These are phyloP conservation scores for Ascochyta pisi DNA, from an alignment of 2,329 filamentous ascomycete species.

Conservation along the genomic window DNA sequence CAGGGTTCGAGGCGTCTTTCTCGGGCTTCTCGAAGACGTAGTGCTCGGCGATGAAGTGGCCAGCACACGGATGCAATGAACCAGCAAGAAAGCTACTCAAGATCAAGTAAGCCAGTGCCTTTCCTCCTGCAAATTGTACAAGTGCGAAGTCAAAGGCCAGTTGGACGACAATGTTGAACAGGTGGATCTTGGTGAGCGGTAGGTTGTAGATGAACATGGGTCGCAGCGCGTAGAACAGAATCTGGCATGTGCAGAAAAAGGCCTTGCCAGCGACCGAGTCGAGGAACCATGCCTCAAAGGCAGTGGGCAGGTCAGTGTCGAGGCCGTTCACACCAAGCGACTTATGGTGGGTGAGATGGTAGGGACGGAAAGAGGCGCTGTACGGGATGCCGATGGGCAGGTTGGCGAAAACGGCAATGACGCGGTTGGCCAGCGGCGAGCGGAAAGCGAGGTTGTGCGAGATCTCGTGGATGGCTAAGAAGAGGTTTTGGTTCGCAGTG, in stretches of 20 bases:
- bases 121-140: constrained; percentile 64
- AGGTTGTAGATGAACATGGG: constrained; percentile 94
- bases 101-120: constrained; percentile 81
- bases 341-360: constrained; percentile 99
- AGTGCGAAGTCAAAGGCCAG: constrained; percentile 77
- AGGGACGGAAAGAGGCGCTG: constrained; percentile 94
- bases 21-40: constrained; percentile 59
- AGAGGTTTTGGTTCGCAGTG: constrained; percentile 97
- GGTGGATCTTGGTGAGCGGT: constrained; percentile 84
- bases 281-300: constrained; percentile 88
- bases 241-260: constrained; percentile 99
- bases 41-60: constrained; percentile 98
- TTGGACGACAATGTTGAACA: constrained; percentile 80
- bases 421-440: constrained; percentile 77
- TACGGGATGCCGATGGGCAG: constrained; percentile 95
- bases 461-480: constrained; percentile 98
- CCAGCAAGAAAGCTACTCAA: constrained; percentile 92
- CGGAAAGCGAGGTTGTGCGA: constrained; percentile 96
- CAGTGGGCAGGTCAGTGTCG: constrained; percentile 93
- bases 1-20: constrained; percentile 64
- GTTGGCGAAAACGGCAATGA: constrained; percentile 93
- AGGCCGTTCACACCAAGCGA: constrained; percentile 95
- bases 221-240: constrained; percentile 96
- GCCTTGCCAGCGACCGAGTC: constrained; percentile 95
- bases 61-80: constrained; percentile 90